Evolutionary conservation across 208 protist genomes (phyloP).

Genomic region (Trypanosoma vivax): DNA sequence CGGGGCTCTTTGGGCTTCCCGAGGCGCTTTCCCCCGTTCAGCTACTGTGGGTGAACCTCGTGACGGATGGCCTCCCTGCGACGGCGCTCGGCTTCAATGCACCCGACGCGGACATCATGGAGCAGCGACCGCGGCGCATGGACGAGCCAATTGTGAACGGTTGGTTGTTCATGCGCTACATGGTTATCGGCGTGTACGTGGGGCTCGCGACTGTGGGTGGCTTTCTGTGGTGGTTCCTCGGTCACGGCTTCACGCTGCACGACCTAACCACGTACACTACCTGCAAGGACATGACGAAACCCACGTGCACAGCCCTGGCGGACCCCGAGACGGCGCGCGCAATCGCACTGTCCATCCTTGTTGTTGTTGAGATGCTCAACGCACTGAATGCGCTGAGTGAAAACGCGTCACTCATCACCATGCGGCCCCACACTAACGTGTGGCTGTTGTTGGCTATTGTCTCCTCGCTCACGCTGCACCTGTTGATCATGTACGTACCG

Average conservation of each 20-base stretch:
- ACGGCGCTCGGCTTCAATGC: slow-evolving; percentile 94
- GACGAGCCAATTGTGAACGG: slow-evolving; percentile 87
- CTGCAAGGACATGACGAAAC: slow-evolving; percentile 46
- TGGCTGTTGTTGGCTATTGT: slow-evolving; percentile 80
- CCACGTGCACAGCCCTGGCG: slow-evolving; percentile 40
- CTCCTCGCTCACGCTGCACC: slow-evolving; percentile 80
- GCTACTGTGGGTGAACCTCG: slow-evolving; percentile 98
- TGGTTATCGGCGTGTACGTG: slow-evolving; percentile 78
- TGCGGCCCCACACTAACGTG: slow-evolving; percentile 63
- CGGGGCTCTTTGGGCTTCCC: slow-evolving; percentile 86
- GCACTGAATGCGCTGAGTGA: slow-evolving; percentile 93
- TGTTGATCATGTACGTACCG: slow-evolving; percentile 90
- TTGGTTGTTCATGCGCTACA: slow-evolving; percentile 79
- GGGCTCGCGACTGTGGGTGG: slow-evolving; percentile 75
- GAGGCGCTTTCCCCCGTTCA: slow-evolving; percentile 94
- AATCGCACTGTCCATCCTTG: slow-evolving; percentile 90
- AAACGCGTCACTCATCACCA: slow-evolving; percentile 78
- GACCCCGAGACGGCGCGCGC: slow-evolving; percentile 72
- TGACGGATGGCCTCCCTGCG: slow-evolving; percentile 98
- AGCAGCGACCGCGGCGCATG: slow-evolving; percentile 71
- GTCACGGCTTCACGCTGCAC: slow-evolving; percentile 61
- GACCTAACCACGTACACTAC: slow-evolving; percentile 52
- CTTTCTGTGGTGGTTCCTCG: slow-evolving; percentile 83
- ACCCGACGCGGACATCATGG: slow-evolving; percentile 86
- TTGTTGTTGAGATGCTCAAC: slow-evolving; percentile 95